A percentile compares a stretch with the other conserved stretches of the same genome.
Evolutionary conservation across 805 yeast genomes (phyloP).

Genomic region (Hemisphaericaspora nanyangensis): DNA sequence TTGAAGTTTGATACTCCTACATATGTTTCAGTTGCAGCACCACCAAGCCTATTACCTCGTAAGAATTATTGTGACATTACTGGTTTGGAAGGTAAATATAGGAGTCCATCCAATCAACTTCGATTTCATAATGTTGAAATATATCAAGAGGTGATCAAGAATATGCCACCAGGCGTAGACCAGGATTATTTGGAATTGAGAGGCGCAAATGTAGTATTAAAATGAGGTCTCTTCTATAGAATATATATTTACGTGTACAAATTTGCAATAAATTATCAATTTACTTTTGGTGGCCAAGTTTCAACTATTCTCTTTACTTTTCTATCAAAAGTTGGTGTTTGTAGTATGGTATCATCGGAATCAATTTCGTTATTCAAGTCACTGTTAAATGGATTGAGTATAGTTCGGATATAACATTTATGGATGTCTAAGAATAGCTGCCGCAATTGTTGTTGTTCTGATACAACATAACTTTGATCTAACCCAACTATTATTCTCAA

Average conservation of each 20-base stretch:
- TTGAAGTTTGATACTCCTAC: slow-evolving; percentile 54
- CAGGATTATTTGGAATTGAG: slow-evolving; percentile 87
- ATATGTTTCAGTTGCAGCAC: slow-evolving; percentile 70
- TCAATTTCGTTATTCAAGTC: slow-evolving; percentile 6
- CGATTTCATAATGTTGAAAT: slow-evolving; percentile 83
- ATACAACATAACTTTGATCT: slow-evolving; percentile 4
- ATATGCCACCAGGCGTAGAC: slow-evolving; percentile 86
- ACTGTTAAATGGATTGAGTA: slow-evolving; percentile 59
- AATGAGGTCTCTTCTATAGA: slow-evolving; percentile 22
- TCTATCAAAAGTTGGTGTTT: slow-evolving; percentile 27
- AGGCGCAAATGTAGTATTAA: slow-evolving; percentile 82
- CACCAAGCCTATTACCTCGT: slow-evolving; percentile 79
- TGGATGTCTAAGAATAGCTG: slow-evolving; percentile 39
- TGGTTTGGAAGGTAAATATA: slow-evolving; percentile 77
- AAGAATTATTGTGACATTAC: slow-evolving; percentile 92
- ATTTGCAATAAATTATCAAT: not conserved
- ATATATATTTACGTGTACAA: not conserved
- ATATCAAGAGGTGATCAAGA: slow-evolving; percentile 64
- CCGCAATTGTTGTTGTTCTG: slow-evolving; percentile 10
- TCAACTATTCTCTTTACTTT: slow-evolving; percentile 23
- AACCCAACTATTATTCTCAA: slow-evolving; percentile 60
- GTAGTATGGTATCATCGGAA: slow-evolving; percentile 21
- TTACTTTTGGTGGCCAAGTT: not conserved
- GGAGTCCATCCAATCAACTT: slow-evolving; percentile 67
- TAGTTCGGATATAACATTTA: slow-evolving; percentile 48